Evolutionary conservation across 1,284 basidiomycete species (phyloP), one percentile per base, ranked within the genome.

Genomic region (Amylostereum areolatum): DNA sequence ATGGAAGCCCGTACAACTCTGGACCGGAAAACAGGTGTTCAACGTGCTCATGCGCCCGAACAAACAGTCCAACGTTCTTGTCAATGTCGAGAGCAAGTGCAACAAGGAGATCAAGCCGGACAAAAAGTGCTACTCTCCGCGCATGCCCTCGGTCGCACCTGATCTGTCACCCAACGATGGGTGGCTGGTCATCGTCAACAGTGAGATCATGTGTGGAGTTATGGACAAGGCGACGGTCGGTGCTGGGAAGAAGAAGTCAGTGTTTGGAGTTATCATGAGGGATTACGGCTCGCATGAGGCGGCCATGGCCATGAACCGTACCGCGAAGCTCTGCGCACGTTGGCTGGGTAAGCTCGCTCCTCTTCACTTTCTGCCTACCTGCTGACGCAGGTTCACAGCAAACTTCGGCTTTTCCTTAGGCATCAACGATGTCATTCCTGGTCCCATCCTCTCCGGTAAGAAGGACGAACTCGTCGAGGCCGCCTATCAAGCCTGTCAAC

Each of bases 171-270:
- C 96, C 0, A 99, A 99, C 64, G 97, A 99, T 62, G 96, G 96
- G 1, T 99, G 93, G 84, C 80, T 99, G 31, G 97, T 99, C 51
- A 87, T 99, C 49, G 85, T 95, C 55, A 99, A 99, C 67, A 95
- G 91, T 64, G 95, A 99, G 69, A 94, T 99, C 62, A 98, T 99
- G 92, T 98, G 96, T 62, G 97, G 97, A 45, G 91, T 96, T 7
- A 97, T 99, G 81, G 97, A 99, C 74, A 99, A 99, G 73, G 92
- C 92, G 24, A 98, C 94, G 0, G 91, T 99, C 4, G 97, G 97
- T 51, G 92, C 93, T 61, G 97, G 97, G 49, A 99, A 99, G 80
- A 99, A 99, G 77, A 98, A 97, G 66, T 97, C 93, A 2, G 92
- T 99, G 34, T 99, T 99, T 61, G 96, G 96, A 55, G 92, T 98